Evolutionary conservation across 2,329 filamentous ascomycete genomes (phyloP).

Genomic region (Colletotrichum eleusines): DNA sequence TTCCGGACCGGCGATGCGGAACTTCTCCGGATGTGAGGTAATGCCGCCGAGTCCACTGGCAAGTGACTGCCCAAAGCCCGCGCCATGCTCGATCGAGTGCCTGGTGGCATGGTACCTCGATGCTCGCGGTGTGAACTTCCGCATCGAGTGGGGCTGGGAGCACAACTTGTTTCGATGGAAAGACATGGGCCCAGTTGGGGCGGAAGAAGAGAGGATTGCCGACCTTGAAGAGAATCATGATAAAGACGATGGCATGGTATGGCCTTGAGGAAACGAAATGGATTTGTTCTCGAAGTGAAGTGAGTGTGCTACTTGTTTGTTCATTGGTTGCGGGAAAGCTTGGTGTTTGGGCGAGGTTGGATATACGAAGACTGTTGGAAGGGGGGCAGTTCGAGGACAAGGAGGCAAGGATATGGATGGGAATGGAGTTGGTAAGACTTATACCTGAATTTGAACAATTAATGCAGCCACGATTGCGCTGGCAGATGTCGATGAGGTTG

Average conservation of each 20-base stretch:
- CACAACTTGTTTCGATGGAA: conserved; percentile 20
- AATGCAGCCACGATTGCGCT: not conserved
- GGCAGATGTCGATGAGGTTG: not conserved
- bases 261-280: conserved; percentile 4
- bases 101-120: conserved; percentile 41
- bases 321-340: conserved; percentile 7
- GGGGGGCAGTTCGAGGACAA: not conserved
- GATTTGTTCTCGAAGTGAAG: no score
- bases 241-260: conserved; percentile 27
- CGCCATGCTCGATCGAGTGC: conserved; percentile 42
- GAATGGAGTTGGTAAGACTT: not conserved
- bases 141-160: conserved; percentile 41
- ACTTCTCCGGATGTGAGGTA: conserved; percentile 41
- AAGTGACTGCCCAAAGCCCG: conserved; percentile 35
- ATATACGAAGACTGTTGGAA: not conserved
- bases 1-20: conserved; percentile 27
- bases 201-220: conserved; percentile 32
- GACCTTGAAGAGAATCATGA: conserved; percentile 1
- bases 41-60: conserved; percentile 34
- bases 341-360: conserved; percentile 21
- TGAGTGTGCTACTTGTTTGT: not conserved
- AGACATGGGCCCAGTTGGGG: conserved; percentile 25
- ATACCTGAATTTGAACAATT: not conserved
- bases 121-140: conserved; percentile 37
- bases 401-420: not conserved